Base-by-base conservation (phyloP, 148 eudicot genomes). In the Bassia scoparia region DNA sequence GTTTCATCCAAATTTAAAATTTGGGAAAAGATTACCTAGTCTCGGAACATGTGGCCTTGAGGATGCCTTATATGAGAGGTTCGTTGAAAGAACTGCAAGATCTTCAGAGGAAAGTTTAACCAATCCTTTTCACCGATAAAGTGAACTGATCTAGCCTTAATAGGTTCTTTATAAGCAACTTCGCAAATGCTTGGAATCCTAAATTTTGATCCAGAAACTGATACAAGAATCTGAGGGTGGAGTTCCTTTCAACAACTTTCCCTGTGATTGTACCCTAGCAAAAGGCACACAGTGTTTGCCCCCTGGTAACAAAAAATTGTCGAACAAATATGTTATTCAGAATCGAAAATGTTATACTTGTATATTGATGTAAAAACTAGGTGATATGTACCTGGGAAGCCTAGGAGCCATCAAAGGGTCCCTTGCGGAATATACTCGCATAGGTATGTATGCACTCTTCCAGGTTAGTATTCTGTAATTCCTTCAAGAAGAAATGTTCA, bases 331-430 rank as follows among this genome's bases (percentile, higher is more conserved):
- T 13, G 3, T 50, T 52, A 0, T 52, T 20, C 24, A 20, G 5
- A 21, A 21, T 52, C 21, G 20, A 16, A 6, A 2, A 52, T 52
- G n/a, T 21, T 18, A 21, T 52, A 21, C 24, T 52, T 21, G 56
- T 21, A 52, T 0, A 23, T 59, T 59, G 35, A 59, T 27, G 0
- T 14, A 15, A 59, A 8, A 59, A 27, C 3, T 2, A 8, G 35
- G 35, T 6, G 6, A 35, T 62, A 44, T 35, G n/a, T 75, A 76
- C 93, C 89, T 93, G 96, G n/a, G 96, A 93, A 93, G 72, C 96
- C 96, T 3, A 93, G 90, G 38, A 88, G 76, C 96, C 96, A 69
- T 90, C 87, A 72, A 87, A 93, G 11, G 96, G 98, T 50, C 98
- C 98, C 12, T 84, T 86, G 69, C 27, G 81, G 33, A 20, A 93